phyloP scores from a whole-genome alignment of 108 stramenopile genomes.

The Cyclotella choctawhatcheeana region DNA sequence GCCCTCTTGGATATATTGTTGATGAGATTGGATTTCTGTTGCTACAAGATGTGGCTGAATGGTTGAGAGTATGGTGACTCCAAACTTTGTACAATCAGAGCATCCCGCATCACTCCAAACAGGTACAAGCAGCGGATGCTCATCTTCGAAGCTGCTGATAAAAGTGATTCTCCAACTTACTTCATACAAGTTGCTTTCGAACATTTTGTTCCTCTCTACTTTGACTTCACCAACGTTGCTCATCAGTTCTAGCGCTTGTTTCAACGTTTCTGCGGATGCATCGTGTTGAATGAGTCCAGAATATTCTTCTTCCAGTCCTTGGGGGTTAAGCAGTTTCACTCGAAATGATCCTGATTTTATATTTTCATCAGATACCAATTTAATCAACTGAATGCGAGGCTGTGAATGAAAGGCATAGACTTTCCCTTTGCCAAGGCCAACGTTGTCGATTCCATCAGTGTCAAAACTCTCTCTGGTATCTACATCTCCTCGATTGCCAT shows the following conservation, averaged over 20 bases:
- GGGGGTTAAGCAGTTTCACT: conserved; percentile 35
- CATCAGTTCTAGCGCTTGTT: conserved; percentile 52
- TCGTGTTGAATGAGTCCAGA: conserved; percentile 34
- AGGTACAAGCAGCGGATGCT: conserved; percentile 43
- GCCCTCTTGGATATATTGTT: conserved; percentile 29
- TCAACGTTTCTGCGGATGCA: conserved; percentile 39
- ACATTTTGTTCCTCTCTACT: conserved; percentile 25
- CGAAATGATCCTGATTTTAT: conserved; percentile 53
- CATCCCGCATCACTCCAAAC: conserved; percentile 32
- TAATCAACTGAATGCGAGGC: conserved; percentile 57
- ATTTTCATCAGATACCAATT: conserved; percentile 52
- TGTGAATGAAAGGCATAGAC: conserved; percentile 66
- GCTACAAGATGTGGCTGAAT: conserved; percentile 28
- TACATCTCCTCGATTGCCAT: conserved; percentile 38
- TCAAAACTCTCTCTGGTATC: conserved; percentile 32
- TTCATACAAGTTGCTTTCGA: conserved; percentile 32
- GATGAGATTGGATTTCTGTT: conserved; percentile 14
- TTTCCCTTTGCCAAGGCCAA: conserved; percentile 60
- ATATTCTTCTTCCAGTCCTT: conserved; percentile 12
- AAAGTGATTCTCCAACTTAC: conserved; percentile 70
- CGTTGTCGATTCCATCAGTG: conserved; percentile 47
- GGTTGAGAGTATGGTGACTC: conserved; percentile 34
- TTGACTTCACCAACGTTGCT: conserved; percentile 58
- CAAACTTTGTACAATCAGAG: conserved; percentile 24
- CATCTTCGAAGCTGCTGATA: conserved; percentile 41